Evolutionary conservation across 305 asterid species (phyloP).

Genomic region (Solanum hybrid): DNA sequence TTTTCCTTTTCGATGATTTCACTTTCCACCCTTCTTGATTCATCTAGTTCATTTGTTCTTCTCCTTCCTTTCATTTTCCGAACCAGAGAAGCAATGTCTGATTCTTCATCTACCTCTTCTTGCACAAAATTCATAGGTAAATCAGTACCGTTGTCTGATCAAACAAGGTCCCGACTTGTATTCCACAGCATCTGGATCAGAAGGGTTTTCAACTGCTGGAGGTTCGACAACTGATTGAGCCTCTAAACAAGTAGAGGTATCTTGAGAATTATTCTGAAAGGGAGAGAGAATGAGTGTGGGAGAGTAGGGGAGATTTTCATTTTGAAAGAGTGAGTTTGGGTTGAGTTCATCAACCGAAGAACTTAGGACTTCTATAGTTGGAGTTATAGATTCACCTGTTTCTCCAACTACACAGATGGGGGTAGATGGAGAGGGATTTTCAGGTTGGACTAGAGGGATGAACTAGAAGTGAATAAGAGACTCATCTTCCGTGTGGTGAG

Average conservation of each 20-base stretch:
- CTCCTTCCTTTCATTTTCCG: background rate
- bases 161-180: background rate
- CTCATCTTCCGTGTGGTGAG: background rate
- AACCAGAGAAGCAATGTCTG: background rate
- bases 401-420: background rate
- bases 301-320: background rate
- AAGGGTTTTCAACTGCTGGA: background rate
- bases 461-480: background rate
- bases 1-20: background rate
- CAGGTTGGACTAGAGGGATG: background rate
- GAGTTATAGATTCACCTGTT: background rate
- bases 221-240: background rate
- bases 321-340: background rate
- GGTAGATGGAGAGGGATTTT: background rate
- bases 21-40: background rate
- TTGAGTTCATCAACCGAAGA: background rate
- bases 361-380: background rate
- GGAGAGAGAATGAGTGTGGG: background rate
- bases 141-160: background rate
- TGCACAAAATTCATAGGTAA: background rate
- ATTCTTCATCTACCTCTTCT: background rate
- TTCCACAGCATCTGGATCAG: background rate
- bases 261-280: background rate
- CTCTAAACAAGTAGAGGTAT: background rate
- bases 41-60: background rate